Conservation (phyloP, 1,284 basidiomycete species). For the Schizophyllum commune region DNA sequence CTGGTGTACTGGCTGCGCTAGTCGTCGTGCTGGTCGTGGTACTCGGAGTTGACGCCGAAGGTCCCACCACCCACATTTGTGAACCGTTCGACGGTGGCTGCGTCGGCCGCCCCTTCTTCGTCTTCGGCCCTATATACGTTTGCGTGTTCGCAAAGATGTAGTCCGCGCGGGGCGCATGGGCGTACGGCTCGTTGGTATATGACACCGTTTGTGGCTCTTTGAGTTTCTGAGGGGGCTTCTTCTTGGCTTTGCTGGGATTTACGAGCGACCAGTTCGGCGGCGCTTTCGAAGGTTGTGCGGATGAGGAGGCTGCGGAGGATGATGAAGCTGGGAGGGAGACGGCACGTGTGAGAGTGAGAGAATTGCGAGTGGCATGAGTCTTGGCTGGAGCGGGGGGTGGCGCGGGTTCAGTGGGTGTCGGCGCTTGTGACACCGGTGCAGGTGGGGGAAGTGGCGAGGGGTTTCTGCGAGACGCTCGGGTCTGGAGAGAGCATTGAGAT, state of each 20-base stretch:
- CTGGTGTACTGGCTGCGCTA: not conserved
- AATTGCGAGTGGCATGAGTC: not conserved
- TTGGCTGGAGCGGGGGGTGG: not conserved
- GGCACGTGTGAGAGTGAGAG: not conserved
- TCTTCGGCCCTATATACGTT: conserved; percentile 17
- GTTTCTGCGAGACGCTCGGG: not conserved
- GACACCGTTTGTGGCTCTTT: no score
- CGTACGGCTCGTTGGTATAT: no score
- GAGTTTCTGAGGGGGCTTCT: not conserved
- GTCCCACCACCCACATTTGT: not conserved
- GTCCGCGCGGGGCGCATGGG: not conserved
- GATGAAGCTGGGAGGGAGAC: not conserved
- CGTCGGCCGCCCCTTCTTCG: conserved; percentile 30
- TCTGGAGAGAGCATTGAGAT: not conserved
- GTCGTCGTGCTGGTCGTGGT: not conserved
- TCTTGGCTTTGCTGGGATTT: not conserved
- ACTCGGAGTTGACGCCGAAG: not conserved
- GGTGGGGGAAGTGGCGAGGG: not conserved
- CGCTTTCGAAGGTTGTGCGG: not conserved
- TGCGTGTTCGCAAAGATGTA: not conserved
- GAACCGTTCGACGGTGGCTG: conserved; percentile 1
- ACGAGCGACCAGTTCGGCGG: not conserved
- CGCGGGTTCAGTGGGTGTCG: not conserved
- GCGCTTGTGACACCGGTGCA: not conserved
- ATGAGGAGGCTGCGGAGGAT: not conserved